Conservation (phyloP, 306 rosid species). For the Fagus crenata region DNA sequence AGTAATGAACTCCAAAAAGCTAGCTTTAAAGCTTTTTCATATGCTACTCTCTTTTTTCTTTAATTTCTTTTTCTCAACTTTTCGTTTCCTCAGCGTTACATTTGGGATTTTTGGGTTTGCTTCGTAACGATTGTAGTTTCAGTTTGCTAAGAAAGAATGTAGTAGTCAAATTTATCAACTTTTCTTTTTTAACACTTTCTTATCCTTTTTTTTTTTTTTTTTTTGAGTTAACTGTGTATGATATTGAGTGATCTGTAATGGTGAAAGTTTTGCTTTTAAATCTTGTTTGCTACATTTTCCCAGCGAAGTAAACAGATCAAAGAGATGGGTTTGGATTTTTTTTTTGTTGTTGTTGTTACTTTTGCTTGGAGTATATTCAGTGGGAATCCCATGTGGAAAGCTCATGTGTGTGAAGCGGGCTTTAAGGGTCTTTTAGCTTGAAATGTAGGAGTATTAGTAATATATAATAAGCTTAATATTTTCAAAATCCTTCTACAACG, state of each 20-base stretch:
- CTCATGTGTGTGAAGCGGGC: conserved; percentile 59
- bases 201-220: background rate
- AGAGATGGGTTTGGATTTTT: background rate
- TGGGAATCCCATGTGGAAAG: conserved; percentile 18
- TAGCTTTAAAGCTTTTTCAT: background rate
- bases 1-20: background rate
- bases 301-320: conserved; percentile 22
- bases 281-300: conserved; percentile 11
- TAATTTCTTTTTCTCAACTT: too few species aligned
- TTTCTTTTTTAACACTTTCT: background rate
- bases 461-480: conserved; percentile 29
- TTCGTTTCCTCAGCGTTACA: too few species aligned
- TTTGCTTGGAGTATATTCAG: conserved; percentile 1
- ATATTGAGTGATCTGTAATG: background rate
- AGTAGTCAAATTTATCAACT: too few species aligned
- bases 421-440: conserved; percentile 63
- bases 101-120: too few species aligned
- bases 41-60: too few species aligned
- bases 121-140: too few species aligned
- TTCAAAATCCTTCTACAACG: conserved; percentile 39
- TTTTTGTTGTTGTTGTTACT: background rate
- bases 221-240: background rate
- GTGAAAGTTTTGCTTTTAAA: background rate
- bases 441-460: conserved; percentile 28
- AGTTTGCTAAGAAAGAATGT: too few species aligned